Evolutionary conservation across 2,329 filamentous ascomycete genomes (phyloP).

Genomic region (Penicillium brevicompactum): DNA sequence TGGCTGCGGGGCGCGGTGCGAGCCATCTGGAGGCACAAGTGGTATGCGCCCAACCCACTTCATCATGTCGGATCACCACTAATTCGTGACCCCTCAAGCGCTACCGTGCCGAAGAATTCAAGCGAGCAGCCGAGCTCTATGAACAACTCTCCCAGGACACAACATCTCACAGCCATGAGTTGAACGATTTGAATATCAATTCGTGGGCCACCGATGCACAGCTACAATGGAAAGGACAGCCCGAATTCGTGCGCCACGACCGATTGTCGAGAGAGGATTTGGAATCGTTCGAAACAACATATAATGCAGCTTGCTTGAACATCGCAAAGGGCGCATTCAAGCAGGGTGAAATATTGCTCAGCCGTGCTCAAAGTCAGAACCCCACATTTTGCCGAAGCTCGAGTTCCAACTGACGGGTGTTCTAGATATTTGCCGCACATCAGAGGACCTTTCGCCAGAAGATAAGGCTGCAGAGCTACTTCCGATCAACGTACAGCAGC

Average conservation of each 20-base stretch:
- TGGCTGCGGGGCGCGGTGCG: conserved; percentile 51
- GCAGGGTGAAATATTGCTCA: conserved; percentile 61
- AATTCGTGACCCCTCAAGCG: conserved; percentile 23
- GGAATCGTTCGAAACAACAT: conserved; percentile 66
- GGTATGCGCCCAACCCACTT: conserved; percentile 40
- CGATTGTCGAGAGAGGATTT: conserved; percentile 61
- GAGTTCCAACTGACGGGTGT: conserved; percentile 6
- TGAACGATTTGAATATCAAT: conserved; percentile 65
- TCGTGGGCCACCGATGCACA: conserved; percentile 63
- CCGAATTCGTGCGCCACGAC: conserved; percentile 54
- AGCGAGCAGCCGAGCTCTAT: conserved; percentile 57
- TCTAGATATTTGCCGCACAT: conserved; percentile 59
- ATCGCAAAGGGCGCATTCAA: conserved; percentile 62
- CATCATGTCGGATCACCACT: conserved; percentile 3
- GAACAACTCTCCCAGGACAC: conserved; percentile 48
- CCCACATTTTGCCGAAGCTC: not conserved
- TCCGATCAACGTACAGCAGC: conserved; percentile 62
- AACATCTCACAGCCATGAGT: conserved; percentile 49
- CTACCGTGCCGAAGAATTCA: conserved; percentile 64
- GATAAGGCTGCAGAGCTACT: conserved; percentile 62
- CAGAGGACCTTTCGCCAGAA: conserved; percentile 61
- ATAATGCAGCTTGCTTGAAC: conserved; percentile 65
- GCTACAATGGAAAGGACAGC: conserved; percentile 60
- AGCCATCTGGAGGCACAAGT: conserved; percentile 65
- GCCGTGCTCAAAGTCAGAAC: conserved; percentile 56